A percentile compares a stretch with the other conserved stretches of the same genome.
Evolutionary conservation across 2,329 filamentous ascomycete genomes (phyloP).

Genomic region (Fusarium sp.): DNA sequence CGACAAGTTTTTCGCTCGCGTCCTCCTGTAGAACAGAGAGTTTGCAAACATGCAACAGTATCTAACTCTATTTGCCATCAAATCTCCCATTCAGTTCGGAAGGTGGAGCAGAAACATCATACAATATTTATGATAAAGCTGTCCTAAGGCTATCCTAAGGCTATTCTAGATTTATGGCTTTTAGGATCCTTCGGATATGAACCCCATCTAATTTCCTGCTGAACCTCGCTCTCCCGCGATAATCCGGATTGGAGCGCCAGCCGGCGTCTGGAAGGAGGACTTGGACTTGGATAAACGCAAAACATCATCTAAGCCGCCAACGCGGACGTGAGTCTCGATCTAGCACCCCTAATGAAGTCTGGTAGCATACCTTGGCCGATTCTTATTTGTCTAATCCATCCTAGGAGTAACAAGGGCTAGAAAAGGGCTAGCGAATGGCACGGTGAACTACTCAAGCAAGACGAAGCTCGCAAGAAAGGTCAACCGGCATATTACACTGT

Average conservation of each 20-base stretch:
- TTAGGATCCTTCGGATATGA: not conserved
- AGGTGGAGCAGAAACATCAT: not conserved
- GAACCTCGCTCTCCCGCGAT: not conserved
- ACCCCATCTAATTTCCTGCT: not conserved
- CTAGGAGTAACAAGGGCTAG: not conserved
- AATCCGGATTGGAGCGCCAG: not conserved
- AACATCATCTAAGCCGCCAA: not conserved
- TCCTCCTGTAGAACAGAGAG: not conserved
- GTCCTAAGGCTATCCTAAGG: not conserved
- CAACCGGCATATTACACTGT: not conserved
- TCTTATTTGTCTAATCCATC: not conserved
- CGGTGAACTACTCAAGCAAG: rapidly evolving
- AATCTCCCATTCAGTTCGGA: not conserved
- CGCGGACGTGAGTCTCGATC: not conserved
- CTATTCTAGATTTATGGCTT: not conserved
- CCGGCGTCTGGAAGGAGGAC: not conserved
- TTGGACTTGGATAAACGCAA: not conserved
- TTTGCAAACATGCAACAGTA: not conserved
- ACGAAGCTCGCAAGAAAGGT: not conserved
- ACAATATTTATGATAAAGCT: not conserved
- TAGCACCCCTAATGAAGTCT: not conserved
- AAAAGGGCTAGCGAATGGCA: not conserved
- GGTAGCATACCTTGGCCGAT: not conserved
- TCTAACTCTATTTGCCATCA: not conserved
- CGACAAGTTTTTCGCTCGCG: not conserved